Percentiles rank a stretch among this genome's conserved stretches.
Evolutionary conservation across 1,284 basidiomycete genomes (phyloP).

Genomic region (Chalciporus sp.): DNA sequence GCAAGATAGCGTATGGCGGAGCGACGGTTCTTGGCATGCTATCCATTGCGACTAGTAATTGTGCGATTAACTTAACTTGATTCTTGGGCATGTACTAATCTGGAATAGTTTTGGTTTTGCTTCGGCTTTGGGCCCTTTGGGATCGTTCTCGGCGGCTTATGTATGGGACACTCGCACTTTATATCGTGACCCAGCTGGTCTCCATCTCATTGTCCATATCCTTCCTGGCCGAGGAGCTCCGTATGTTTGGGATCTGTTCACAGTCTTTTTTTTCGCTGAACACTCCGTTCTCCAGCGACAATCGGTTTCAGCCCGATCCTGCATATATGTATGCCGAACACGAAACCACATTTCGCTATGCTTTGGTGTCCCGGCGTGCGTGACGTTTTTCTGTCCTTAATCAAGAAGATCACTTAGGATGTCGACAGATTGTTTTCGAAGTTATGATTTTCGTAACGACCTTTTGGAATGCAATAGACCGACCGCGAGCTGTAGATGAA

Average conservation of each 20-base stretch:
- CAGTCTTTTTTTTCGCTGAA: not conserved
- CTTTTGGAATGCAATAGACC: conserved; percentile 39
- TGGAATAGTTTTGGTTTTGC: conserved; percentile 38
- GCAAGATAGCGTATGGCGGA: conserved; percentile 38
- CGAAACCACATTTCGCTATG: conserved; percentile 19
- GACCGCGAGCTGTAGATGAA: conserved; percentile 28
- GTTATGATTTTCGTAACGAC: conserved; percentile 38
- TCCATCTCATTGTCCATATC: conserved; percentile 32
- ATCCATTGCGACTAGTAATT: conserved; percentile 42
- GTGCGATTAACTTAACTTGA: conserved; percentile 12
- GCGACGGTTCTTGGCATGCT: conserved; percentile 36
- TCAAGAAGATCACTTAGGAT: not conserved
- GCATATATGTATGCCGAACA: conserved; percentile 18
- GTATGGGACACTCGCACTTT: conserved; percentile 36
- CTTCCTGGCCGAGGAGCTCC: conserved; percentile 31
- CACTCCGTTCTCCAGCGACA: conserved; percentile 9
- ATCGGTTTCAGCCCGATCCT: conserved; percentile 10
- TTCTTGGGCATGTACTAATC: not conserved
- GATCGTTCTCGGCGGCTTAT: conserved; percentile 39
- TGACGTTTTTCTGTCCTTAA: not conserved
- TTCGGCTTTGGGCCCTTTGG: conserved; percentile 48
- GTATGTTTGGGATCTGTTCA: conserved; percentile 29
- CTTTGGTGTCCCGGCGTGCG: conserved; percentile 39
- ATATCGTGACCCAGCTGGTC: conserved; percentile 34
- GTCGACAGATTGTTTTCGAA: conserved; percentile 39